Evolutionary conservation across 495 filamentous ascomycete species (phyloP).

Genomic region (Trichoderma gamsii): DNA sequence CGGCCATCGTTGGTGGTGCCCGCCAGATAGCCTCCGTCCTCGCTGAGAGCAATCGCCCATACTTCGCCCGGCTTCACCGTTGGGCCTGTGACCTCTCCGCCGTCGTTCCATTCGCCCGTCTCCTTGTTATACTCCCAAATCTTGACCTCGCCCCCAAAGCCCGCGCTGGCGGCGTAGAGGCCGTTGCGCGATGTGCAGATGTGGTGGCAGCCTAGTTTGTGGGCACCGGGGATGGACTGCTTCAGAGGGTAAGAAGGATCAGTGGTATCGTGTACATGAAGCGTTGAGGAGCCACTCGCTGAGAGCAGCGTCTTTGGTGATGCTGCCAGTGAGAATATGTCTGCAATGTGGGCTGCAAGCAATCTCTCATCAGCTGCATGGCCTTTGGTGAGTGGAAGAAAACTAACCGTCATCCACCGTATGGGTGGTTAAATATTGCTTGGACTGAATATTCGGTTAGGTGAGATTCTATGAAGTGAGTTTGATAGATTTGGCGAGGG

Average conservation of each 20-base stretch:
- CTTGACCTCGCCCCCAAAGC: constrained; percentile 81
- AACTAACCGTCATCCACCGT: constrained; percentile 78
- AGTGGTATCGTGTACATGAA: constrained; percentile 69
- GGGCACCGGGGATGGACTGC: constrained; percentile 69
- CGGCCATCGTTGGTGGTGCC: constrained; percentile 76
- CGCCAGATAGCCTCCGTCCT: constrained; percentile 74
- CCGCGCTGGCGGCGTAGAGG: constrained; percentile 66
- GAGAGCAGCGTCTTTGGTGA: constrained; percentile 71
- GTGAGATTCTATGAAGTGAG: not conserved
- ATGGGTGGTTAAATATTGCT: constrained; percentile 92
- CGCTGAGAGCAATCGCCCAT: constrained; percentile 83
- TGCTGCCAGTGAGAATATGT: constrained; percentile 86
- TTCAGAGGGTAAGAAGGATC: constrained; percentile 64
- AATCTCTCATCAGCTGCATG: constrained; percentile 16
- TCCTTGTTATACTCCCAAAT: constrained; percentile 61
- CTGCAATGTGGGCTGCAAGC: constrained; percentile 66
- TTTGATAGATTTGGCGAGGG: not conserved
- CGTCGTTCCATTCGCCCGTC: constrained; percentile 45
- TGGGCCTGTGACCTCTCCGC: constrained; percentile 29
- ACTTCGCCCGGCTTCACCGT: constrained; percentile 54
- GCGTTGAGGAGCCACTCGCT: constrained; percentile 69
- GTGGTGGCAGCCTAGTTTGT: constrained; percentile 87
- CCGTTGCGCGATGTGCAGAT: constrained; percentile 64
- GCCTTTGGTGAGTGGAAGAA: constrained; percentile 1
- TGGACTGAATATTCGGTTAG: constrained; percentile 56